These are phyloP conservation scores for Peronospora tabacina DNA, from an alignment of 352 stramenopile species.

Conservation along the genomic window DNA sequence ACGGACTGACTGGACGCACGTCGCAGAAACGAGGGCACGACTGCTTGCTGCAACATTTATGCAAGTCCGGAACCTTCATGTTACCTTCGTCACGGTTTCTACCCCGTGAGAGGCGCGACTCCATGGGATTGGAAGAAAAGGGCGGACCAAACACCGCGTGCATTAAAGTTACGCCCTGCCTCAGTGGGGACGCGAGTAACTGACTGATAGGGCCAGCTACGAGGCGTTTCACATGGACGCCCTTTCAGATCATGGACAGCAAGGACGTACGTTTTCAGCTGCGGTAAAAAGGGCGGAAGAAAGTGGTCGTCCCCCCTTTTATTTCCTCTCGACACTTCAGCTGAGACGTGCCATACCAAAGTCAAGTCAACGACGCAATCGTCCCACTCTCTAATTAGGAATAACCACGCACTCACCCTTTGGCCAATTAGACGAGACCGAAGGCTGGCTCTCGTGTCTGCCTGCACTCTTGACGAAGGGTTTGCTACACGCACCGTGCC, in stretches of 20 bases:
- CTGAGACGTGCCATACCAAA: conserved; percentile 12
- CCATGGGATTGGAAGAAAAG: conserved; percentile 25
- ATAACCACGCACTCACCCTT: conserved; percentile 5
- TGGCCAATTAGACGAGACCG: conserved; percentile 14
- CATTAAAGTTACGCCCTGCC: too few species aligned
- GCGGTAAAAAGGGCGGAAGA: conserved; percentile 8
- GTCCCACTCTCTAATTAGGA: conserved; percentile 22
- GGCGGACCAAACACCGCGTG: conserved; percentile 16
- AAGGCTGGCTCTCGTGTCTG: too few species aligned
- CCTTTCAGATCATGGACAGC: neutral
- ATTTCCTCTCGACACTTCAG: conserved; percentile 14
- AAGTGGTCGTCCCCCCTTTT: conserved; percentile 2
- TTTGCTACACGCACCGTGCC: neutral
- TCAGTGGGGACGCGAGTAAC: too few species aligned
- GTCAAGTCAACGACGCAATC: conserved; percentile 29
- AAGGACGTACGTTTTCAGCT: neutral
- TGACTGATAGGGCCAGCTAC: neutral
- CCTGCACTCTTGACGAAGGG: too few species aligned
- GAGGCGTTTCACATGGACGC: neutral
- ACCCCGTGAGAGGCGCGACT: conserved; percentile 11
- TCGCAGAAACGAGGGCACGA: conserved; percentile 34
- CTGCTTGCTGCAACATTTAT: conserved; percentile 8
- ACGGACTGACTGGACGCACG: conserved; percentile 12
- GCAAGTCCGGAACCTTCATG: conserved; percentile 2
- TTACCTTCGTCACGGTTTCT: conserved; percentile 7